Percentiles rank a stretch among this genome's conserved stretches.
Conservation (phyloP, 2,329 filamentous ascomycete genomes). For the Epichloe uncinata region DNA sequence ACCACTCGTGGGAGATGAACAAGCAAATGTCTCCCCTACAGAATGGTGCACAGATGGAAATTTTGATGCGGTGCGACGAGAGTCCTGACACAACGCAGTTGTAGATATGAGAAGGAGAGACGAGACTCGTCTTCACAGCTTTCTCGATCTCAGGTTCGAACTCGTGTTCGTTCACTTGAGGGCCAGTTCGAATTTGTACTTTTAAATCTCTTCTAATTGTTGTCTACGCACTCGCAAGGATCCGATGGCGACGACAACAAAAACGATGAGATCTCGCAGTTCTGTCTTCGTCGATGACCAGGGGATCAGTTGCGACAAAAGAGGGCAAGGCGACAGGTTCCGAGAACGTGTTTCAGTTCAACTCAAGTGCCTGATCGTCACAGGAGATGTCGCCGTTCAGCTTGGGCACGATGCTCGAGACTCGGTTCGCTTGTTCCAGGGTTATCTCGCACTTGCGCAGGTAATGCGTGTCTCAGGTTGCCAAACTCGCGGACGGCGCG, state of each 20-base stretch:
- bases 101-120: background rate
- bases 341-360: conserved; percentile 32
- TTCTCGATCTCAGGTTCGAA: conserved; percentile 7
- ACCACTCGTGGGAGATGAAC: conserved; percentile 81
- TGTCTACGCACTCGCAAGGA: conserved; percentile 25
- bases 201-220: conserved; percentile 18
- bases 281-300: conserved; percentile 22
- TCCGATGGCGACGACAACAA: conserved; percentile 16
- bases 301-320: conserved; percentile 20
- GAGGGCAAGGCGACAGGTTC: conserved; percentile 16
- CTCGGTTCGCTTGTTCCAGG: conserved; percentile 8
- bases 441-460: conserved; percentile 6
- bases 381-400: conserved; percentile 13
- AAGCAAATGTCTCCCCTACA: conserved; percentile 92
- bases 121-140: background rate
- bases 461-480: conserved; percentile 2
- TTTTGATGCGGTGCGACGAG: conserved; percentile 11
- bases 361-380: conserved; percentile 17
- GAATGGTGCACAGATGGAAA: conserved; percentile 21
- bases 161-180: conserved; percentile 17
- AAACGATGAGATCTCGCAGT: conserved; percentile 21
- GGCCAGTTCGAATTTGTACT: conserved; percentile 12
- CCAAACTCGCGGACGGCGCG: conserved; percentile 4
- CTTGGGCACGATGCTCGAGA: conserved; percentile 6
- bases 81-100: conserved; percentile 10